A percentile compares a stretch with the other conserved stretches of the same genome.
These are phyloP conservation scores for Penicillium verhagenii DNA, from an alignment of 495 filamentous ascomycete species.

Conservation along the genomic window DNA sequence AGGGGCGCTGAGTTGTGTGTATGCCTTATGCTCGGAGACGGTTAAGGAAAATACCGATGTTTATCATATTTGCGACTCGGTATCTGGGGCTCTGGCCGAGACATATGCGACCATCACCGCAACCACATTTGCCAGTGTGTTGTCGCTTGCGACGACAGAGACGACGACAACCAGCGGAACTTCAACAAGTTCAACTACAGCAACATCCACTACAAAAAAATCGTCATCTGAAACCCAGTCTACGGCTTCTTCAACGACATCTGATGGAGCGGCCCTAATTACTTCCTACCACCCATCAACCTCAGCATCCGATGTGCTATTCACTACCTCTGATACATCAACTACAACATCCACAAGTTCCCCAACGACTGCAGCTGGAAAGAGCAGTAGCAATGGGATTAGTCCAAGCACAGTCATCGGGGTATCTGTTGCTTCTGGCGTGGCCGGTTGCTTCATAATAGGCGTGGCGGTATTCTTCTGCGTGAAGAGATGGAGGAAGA, in stretches of 20 bases:
- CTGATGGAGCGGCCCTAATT: neutral
- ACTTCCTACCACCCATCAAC: constrained; percentile 1
- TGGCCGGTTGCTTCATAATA: constrained; percentile 41
- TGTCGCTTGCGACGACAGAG: constrained; percentile 24
- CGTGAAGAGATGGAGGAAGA: constrained; percentile 32
- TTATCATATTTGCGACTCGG: constrained; percentile 58
- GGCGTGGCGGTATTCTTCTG: constrained; percentile 37
- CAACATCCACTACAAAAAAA: neutral
- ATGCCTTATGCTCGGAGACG: constrained; percentile 40
- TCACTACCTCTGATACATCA: constrained; percentile 4
- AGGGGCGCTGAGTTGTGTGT: constrained; percentile 61
- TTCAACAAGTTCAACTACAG: constrained; percentile 5
- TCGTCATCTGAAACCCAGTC: constrained; percentile 2
- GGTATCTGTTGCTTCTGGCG: constrained; percentile 40
- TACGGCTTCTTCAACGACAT: too few relatives aligned
- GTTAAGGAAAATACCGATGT: constrained; percentile 33
- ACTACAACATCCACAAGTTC: constrained; percentile 13
- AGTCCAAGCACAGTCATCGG: constrained; percentile 40
- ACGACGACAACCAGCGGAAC: neutral
- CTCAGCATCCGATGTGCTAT: neutral
- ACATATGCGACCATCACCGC: constrained; percentile 63
- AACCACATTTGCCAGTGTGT: constrained; percentile 45
- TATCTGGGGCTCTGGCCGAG: constrained; percentile 50
- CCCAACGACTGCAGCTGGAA: constrained; percentile 8
- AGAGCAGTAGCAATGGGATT: constrained; percentile 19